Base-by-base conservation (phyloP, 306 rosid species). In the Phaseolus lunatus region DNA sequence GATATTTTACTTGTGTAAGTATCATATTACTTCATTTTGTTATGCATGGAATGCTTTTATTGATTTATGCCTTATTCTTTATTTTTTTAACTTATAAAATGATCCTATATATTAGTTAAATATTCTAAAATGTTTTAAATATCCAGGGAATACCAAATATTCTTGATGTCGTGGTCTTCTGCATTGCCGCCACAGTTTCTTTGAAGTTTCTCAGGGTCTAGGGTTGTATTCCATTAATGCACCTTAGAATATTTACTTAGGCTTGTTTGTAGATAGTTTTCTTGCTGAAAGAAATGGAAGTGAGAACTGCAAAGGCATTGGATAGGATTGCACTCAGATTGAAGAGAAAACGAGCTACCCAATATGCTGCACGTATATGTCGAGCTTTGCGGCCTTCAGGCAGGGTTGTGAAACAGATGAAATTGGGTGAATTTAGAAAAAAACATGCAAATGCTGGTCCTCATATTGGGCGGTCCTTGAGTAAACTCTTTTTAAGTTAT, bases 271-370 rank as follows among this genome's bases (percentile, higher is more conserved):
- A 88, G 87, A 72, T 86, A 39, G 82, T 47, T 47, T 81, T 86
- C 81, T 75, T 79, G 96, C 56, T 68, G 79, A 83, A 56, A 49
- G 58, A 75, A 87, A 93, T 91, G 96, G 89, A 91, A 65, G 20
- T 83, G 79, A 82, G 82, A 35, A 72, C 18, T 81, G 91, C 48
- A 75, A 88, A 77, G 92, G 92, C 67, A 85, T 90, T 68, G 94
- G 97, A 84, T 90, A 86, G 80, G 67, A 90, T 24, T 75, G 43
- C 73, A 53, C 78, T 41, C 2, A 61, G 73, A 62, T 72, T 82
- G 47, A 93, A 93, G 79, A 82, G 92, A 57, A 93, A 90, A 77
- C 82, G 83, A 58, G 86, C 87, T 57, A 58, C 73, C n/a, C 85
- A 50, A 65, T 53, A 35, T 78, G 90, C 78, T 84, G 58, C 78